These are phyloP conservation scores for Durotheca rogersii DNA, from an alignment of 495 filamentous ascomycete genomes.

Conservation along the genomic window DNA sequence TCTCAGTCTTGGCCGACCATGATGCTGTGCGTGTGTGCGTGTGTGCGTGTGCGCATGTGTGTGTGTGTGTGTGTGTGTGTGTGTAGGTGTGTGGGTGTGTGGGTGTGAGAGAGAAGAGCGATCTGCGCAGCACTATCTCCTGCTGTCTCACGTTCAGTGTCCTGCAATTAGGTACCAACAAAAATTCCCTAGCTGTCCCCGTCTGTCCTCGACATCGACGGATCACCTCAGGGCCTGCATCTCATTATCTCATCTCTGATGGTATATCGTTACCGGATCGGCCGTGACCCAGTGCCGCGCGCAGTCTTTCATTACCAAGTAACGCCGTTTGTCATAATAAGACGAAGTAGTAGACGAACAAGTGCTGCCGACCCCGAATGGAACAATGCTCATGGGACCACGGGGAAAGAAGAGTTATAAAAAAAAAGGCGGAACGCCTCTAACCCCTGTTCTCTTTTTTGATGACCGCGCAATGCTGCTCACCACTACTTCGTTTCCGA, in stretches of 20 bases:
- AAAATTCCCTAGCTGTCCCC: slow-evolving; percentile 13
- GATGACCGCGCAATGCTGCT: slow-evolving; percentile 36
- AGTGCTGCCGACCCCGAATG: slow-evolving; percentile 29
- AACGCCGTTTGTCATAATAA: too few species aligned
- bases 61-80: slow-evolving; percentile 2
- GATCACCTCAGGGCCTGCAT: slow-evolving; percentile 11
- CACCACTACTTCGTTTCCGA: slow-evolving; percentile 49
- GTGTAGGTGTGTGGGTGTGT: slow-evolving; percentile 3
- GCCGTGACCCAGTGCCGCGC: slow-evolving; percentile 18
- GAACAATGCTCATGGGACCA: slow-evolving; percentile 30
- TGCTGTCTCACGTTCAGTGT: slow-evolving; percentile 13
- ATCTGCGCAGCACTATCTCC: slow-evolving; percentile 5
- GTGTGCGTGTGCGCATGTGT: too few species aligned
- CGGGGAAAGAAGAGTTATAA: slow-evolving; percentile 3
- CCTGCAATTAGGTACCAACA: slow-evolving; percentile 25
- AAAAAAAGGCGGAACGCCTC: slow-evolving; percentile 20
- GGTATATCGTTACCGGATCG: slow-evolving; percentile 23
- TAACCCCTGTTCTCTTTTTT: slow-evolving; percentile 38
- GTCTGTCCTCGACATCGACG: slow-evolving; percentile 15
- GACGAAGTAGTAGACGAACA: slow-evolving; percentile 23
- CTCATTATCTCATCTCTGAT: slow-evolving; percentile 36
- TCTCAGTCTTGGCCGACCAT: too few species aligned
- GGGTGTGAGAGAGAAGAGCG: slow-evolving; percentile 8
- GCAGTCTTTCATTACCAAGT: slow-evolving; percentile 30
- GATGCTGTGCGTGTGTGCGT: too few species aligned